Evolutionary conservation across 805 yeast species (phyloP).

Genomic region (Starmerella bombi): DNA sequence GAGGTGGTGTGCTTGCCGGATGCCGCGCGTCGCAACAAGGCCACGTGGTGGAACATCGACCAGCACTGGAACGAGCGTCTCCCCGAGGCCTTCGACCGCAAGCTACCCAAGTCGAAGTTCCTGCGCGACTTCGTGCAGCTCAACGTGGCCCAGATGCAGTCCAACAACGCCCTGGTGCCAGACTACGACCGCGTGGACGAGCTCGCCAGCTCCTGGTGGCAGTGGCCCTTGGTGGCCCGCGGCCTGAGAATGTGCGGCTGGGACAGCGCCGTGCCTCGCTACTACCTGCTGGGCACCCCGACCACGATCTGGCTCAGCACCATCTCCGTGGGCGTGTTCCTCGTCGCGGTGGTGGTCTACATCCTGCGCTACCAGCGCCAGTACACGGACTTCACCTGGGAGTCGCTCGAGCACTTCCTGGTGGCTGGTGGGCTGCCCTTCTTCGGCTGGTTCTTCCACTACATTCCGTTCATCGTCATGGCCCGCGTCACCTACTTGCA

Average conservation of each 20-base stretch:
- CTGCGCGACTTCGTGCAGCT: slow-evolving; percentile 55
- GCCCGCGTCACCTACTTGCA: slow-evolving; percentile 94
- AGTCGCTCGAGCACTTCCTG: slow-evolving; percentile 32
- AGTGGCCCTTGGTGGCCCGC: slow-evolving; percentile 59
- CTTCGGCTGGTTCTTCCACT: slow-evolving; percentile 83
- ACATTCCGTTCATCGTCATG: slow-evolving; percentile 79
- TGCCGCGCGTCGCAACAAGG: slow-evolving; percentile 41
- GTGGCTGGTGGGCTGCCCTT: slow-evolving; percentile 74
- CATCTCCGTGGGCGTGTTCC: slow-evolving; percentile 30
- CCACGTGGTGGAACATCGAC: slow-evolving; percentile 75
- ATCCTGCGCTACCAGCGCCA: slow-evolving; percentile 52
- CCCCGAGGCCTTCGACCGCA: slow-evolving; percentile 29
- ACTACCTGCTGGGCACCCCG: slow-evolving; percentile 58
- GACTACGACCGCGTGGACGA: slow-evolving; percentile 59
- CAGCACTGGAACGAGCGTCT: slow-evolving; percentile 44
- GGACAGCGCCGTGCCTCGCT: slow-evolving; percentile 43
- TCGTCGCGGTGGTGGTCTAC: slow-evolving; percentile 29
- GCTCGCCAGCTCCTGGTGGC: slow-evolving; percentile 67
- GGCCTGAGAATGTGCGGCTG: slow-evolving; percentile 73
- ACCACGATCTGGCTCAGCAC: slow-evolving; percentile 47
- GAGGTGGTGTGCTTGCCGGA: slow-evolving; percentile 64
- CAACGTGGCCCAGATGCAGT: slow-evolving; percentile 71
- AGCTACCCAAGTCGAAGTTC: slow-evolving; percentile 42
- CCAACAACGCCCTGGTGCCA: slow-evolving; percentile 70
- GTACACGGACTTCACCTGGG: slow-evolving; percentile 33